These are phyloP conservation scores for Flaveria robusta DNA, from an alignment of 129 eudicot species.

Conservation along the genomic window DNA sequence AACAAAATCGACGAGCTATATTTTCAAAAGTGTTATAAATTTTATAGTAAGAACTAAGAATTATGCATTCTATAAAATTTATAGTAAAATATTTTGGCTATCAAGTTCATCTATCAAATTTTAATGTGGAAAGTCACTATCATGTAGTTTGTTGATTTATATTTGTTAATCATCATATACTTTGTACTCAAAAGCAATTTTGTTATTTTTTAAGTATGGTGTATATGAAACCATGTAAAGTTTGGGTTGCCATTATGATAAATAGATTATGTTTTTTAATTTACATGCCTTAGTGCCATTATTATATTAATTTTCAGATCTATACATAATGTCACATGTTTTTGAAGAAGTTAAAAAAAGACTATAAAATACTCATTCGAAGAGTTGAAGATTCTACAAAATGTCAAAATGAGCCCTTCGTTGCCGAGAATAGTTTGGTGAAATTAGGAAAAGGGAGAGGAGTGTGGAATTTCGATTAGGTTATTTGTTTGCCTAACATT, in stretches of 20 bases:
- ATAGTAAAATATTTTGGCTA: background rate
- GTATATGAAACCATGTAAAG: background rate
- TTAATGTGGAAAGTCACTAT: background rate
- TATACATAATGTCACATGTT: background rate
- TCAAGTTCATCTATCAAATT: background rate
- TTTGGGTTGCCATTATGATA: background rate
- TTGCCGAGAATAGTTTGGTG: constrained; percentile 8
- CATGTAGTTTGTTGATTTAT: background rate
- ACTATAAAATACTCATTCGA: too few relatives aligned
- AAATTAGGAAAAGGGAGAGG: background rate
- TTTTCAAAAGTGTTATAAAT: too few relatives aligned
- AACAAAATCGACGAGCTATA: too few relatives aligned
- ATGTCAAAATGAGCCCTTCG: background rate
- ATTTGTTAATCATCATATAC: background rate
- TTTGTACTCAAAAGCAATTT: background rate
- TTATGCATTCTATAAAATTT: background rate
- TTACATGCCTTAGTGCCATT: background rate
- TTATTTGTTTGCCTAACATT: constrained; percentile 4
- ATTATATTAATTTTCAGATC: background rate
- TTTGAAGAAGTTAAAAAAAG: background rate
- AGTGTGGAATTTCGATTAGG: background rate
- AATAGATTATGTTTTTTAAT: background rate
- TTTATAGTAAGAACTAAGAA: background rate
- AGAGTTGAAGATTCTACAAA: background rate
- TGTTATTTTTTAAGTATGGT: background rate